These are phyloP conservation scores for Cajanus cajan DNA, from an alignment of 306 rosid genomes.

Conservation along the genomic window DNA sequence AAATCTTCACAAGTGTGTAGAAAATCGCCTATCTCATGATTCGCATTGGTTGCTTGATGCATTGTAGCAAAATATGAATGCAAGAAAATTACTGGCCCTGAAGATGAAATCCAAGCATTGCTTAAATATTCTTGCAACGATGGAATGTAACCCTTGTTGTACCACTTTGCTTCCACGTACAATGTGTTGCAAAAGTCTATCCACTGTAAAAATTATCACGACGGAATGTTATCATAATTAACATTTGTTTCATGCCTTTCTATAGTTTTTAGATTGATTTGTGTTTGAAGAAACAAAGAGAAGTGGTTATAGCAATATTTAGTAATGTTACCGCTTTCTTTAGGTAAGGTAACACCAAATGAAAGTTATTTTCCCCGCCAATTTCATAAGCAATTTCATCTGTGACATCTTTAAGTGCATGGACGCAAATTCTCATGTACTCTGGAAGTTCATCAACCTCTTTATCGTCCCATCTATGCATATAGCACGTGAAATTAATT, in stretches of 20 bases:
- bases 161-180: conserved; percentile 66
- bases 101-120: conserved; percentile 62
- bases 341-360: conserved; percentile 36
- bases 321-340: conserved; percentile 42
- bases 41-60: background rate
- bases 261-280: background rate
- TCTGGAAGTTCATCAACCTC: conserved; percentile 45
- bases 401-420: conserved; percentile 46
- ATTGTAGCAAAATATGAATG: conserved; percentile 40
- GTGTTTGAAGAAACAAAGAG: background rate
- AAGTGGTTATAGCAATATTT: background rate
- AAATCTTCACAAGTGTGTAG: conserved; percentile 24
- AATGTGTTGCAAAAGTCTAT: conserved; percentile 55
- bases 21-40: conserved; percentile 19
- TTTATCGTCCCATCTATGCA: conserved; percentile 54
- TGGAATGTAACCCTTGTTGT: conserved; percentile 42
- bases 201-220: conserved; percentile 47
- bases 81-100: conserved; percentile 43
- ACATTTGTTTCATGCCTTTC: background rate
- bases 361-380: conserved; percentile 36
- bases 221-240: background rate
- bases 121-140: conserved; percentile 51
- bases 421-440: conserved; percentile 54
- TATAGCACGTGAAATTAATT: background rate
- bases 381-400: conserved; percentile 53